Evolutionary conservation across 2,329 filamentous ascomycete genomes (phyloP).

Genomic region (Pseudocercospora vitis): DNA sequence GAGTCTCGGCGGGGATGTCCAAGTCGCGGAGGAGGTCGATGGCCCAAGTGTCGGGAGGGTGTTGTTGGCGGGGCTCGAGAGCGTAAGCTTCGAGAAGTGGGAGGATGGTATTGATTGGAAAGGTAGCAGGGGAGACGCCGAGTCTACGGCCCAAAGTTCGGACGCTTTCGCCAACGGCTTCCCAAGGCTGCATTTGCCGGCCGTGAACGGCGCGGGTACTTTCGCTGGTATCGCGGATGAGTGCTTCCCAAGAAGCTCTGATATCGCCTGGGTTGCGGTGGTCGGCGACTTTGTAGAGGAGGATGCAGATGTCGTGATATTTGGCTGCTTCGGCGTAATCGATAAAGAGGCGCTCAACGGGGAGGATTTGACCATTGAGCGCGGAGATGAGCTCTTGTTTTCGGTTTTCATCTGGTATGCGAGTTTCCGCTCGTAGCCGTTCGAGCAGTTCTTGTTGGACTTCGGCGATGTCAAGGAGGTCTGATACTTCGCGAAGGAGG

Average conservation of each 20-base stretch:
- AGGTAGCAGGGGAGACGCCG: constrained; percentile 33
- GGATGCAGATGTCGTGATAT: constrained; percentile 90
- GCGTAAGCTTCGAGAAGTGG: constrained; percentile 58
- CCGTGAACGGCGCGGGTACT: constrained; percentile 47
- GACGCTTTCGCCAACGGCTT: constrained; percentile 64
- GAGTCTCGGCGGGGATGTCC: constrained; percentile 59
- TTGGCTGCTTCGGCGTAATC: constrained; percentile 83
- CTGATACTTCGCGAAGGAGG: constrained; percentile 78
- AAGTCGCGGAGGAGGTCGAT: constrained; percentile 66
- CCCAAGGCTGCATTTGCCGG: constrained; percentile 61
- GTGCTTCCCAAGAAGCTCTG: constrained; percentile 75
- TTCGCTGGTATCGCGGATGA: constrained; percentile 67
- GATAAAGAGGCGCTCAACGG: constrained; percentile 88
- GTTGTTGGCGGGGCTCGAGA: constrained; percentile 51
- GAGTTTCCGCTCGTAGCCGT: constrained; percentile 69
- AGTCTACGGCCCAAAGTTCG: constrained; percentile 58
- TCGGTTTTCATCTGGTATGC: constrained; percentile 65
- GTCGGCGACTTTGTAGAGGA: constrained; percentile 90
- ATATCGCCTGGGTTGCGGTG: constrained; percentile 87
- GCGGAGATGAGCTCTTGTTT: constrained; percentile 60
- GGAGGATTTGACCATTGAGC: constrained; percentile 70
- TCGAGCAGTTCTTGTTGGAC: constrained; percentile 91
- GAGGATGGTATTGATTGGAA: constrained; percentile 47
- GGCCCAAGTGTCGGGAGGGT: constrained; percentile 59
- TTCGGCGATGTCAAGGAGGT: constrained; percentile 86